Percentiles rank a stretch among this genome's conserved stretches.
phyloP scores from a whole-genome alignment of 2,329 filamentous ascomycete species.

The Trichoderma aggressivum region DNA sequence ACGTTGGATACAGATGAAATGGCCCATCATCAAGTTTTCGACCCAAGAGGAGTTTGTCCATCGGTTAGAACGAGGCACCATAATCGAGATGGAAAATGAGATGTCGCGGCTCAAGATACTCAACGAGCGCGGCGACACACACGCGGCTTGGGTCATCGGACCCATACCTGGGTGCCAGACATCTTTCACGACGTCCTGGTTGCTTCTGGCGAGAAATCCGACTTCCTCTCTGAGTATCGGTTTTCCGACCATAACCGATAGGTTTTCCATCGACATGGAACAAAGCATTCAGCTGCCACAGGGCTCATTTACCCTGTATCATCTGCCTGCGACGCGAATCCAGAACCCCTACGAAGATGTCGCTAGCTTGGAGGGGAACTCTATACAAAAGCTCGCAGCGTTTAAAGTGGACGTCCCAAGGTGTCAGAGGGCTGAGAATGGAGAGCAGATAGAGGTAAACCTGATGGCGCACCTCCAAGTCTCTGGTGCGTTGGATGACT shows the following conservation, averaged over 20 bases:
- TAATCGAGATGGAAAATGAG: constrained; percentile 36
- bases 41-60: constrained; percentile 26
- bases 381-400: constrained; percentile 27
- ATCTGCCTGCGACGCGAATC: constrained; percentile 28
- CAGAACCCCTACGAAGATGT: constrained; percentile 32
- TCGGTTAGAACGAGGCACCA: constrained; percentile 32
- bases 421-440: constrained; percentile 27
- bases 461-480: constrained; percentile 64
- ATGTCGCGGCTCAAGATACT: constrained; percentile 24
- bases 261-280: constrained; percentile 30
- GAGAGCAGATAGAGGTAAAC: constrained; percentile 36
- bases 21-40: constrained; percentile 24
- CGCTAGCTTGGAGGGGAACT: not conserved
- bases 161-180: constrained; percentile 30
- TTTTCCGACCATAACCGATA: constrained; percentile 30
- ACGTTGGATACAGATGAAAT: not conserved
- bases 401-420: constrained; percentile 36
- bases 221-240: constrained; percentile 18
- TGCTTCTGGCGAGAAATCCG: constrained; percentile 31
- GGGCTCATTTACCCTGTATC: constrained; percentile 26
- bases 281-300: constrained; percentile 21
- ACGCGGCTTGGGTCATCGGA: constrained; percentile 31
- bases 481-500: constrained; percentile 40
- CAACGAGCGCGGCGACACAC: constrained; percentile 25
- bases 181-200: constrained; percentile 32